These are phyloP conservation scores for Cutaneotrichosporon arboriforme DNA, from an alignment of 1,284 basidiomycete species.

Conservation along the genomic window DNA sequence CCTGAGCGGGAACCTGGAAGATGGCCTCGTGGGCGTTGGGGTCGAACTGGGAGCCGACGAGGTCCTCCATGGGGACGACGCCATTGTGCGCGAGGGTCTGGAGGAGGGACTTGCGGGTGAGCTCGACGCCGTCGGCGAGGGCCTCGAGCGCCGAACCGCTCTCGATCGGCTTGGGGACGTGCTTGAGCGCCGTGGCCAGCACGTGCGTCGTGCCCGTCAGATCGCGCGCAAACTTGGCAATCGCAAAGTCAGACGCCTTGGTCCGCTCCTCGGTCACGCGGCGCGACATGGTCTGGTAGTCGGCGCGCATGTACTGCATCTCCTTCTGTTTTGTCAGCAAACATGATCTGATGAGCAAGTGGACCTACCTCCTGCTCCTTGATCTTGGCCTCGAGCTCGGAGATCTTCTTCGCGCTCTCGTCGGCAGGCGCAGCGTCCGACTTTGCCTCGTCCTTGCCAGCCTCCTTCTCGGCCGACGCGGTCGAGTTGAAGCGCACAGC, in stretches of 20 bases:
- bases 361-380: constrained; percentile 15
- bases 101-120: constrained; percentile 83
- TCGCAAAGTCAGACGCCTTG: constrained; percentile 87
- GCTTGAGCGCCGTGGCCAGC: constrained; percentile 74
- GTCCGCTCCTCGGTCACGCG: constrained; percentile 85
- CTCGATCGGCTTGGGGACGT: constrained; percentile 59
- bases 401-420: constrained; percentile 19
- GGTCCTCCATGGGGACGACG: constrained; percentile 67
- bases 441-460: constrained; percentile 6
- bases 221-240: constrained; percentile 81
- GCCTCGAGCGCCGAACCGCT: constrained; percentile 58
- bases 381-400: constrained; percentile 21
- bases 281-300: constrained; percentile 90
- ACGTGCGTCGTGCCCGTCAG: constrained; percentile 90
- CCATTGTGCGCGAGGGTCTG: constrained; percentile 89
- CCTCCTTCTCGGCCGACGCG: constrained; percentile 5
- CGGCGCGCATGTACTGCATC: constrained; percentile 82
- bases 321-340: constrained; percentile 56
- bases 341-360: background rate
- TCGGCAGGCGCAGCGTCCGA: constrained; percentile 6
- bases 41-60: constrained; percentile 82
- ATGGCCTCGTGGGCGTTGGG: constrained; percentile 92
- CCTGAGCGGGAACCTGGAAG: constrained; percentile 71
- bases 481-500: constrained; percentile 15
- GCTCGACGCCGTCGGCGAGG: constrained; percentile 78